Percentiles rank a stretch among this genome's conserved stretches.
phyloP scores from a whole-genome alignment of 1,284 basidiomycete species.

The Sanghuangporus weigelae region DNA sequence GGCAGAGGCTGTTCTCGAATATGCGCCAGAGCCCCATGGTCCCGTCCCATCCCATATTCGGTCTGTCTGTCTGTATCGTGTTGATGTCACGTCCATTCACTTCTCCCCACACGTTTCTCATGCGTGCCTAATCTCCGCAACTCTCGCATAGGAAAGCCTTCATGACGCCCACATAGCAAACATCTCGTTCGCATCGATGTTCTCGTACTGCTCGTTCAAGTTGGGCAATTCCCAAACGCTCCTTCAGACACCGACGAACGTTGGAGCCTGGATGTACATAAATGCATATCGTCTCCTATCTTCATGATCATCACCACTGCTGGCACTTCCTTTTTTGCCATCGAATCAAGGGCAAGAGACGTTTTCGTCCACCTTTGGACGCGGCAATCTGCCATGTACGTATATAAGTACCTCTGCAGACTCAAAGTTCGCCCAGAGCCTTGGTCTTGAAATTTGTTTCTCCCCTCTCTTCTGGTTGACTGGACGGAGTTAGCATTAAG shows the following conservation, averaged over 20 bases:
- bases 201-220: neutral
- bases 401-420: neutral
- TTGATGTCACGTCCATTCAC: neutral
- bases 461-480: neutral
- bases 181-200: neutral
- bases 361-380: neutral
- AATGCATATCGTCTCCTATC: neutral
- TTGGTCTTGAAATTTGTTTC: neutral
- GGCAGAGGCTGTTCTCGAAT: no score
- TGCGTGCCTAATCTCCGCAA: conserved; percentile 9
- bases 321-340: neutral
- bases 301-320: neutral
- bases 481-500: neutral
- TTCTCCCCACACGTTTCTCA: neutral
- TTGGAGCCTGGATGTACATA: neutral
- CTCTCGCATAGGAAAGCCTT: neutral
- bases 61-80: no score
- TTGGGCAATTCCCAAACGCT: neutral
- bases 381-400: neutral
- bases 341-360: neutral
- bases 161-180: neutral
- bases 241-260: conserved; percentile 12
- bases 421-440: no score
- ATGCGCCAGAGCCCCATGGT: no score
- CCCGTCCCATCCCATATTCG: no score